Conservation (phyloP, 225 moss, liverwort and hornwort genomes). For the Lunularia cruciata region DNA sequence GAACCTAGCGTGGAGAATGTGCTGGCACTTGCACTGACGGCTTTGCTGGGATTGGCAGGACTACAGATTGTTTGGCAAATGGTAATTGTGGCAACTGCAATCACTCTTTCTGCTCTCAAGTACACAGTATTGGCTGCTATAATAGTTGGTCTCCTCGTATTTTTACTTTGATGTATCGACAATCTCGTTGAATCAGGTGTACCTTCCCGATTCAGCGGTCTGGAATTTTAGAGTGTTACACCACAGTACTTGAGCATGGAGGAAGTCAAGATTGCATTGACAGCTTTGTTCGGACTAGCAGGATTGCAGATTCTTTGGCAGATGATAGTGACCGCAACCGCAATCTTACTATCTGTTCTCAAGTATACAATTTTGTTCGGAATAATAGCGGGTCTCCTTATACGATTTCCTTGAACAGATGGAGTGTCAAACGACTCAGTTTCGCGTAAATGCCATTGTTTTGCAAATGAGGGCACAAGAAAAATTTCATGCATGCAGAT, state of each 20-base stretch:
- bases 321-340: conserved; percentile 58
- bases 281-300: conserved; percentile 54
- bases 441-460: no score
- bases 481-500: no score
- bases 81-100: conserved; percentile 62
- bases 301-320: conserved; percentile 65
- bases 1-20: conserved; percentile 72
- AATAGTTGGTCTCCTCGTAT: conserved; percentile 68
- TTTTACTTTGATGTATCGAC: conserved; percentile 67
- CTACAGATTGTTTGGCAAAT: conserved; percentile 78
- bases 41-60: conserved; percentile 56
- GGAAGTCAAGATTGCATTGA: no score
- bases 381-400: conserved; percentile 55
- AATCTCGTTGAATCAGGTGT: no score
- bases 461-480: no score
- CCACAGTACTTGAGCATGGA: no score
- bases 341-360: conserved; percentile 66
- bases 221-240: no score
- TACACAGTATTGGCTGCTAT: conserved; percentile 72
- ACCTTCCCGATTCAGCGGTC: no score
- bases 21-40: conserved; percentile 64
- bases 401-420: conserved; percentile 72
- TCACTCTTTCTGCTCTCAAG: conserved; percentile 77
- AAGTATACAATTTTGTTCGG: conserved; percentile 72
- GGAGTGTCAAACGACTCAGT: no score